Base-by-base conservation (phyloP, 2,329 filamentous ascomycete species). In the Colletotrichum cereale region DNA sequence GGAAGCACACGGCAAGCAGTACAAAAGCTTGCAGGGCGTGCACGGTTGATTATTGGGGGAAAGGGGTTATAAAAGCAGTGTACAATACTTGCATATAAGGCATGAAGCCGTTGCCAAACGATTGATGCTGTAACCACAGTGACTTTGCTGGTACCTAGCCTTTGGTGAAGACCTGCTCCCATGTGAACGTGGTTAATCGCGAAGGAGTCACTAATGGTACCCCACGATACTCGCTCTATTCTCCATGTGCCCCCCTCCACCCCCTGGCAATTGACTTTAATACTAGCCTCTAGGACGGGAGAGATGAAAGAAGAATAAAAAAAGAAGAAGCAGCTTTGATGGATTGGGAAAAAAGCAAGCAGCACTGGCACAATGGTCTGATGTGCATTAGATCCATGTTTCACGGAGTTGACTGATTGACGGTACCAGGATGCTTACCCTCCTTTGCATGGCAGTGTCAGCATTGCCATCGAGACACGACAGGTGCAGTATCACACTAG, bases 1-100 rank as follows among this genome's bases (percentile, higher is more conserved):
- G 18, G n/a, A 38, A 42, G 24, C 34, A 36, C 36, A 47, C 11
- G 38, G 29, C 21, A 34, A 44, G 57, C 47, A 55, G 21, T 12
- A 63, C 61, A 24, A 36, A 56, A 64, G 31, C n/a, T 60, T 34
- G 29, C 11, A 21, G 56, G 47, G 53, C 44, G 34, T 34, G 31
- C 16, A 55, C 24, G 24, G 5, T 24, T 29, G 58, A n/a, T 34
- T n/a, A 34, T 21, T 6, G 55, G 47, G 47, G 16, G 14, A 21
- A 55, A 31, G 29, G 18, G 26, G 26, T 38, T 34, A 36, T 24
- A 61, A 66, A 72, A 64, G 68, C 48, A 50, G n/a, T 72, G 62
- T 72, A 72, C 47, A 67, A 63, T 72, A 72, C 11, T n/a, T 48
- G 60, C 60, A 69, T 47, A 40, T n/a, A 44, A 48, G 60, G 44